These are phyloP conservation scores for Moringa oleifera DNA, from an alignment of 345 rosid genomes.

Conservation along the genomic window DNA sequence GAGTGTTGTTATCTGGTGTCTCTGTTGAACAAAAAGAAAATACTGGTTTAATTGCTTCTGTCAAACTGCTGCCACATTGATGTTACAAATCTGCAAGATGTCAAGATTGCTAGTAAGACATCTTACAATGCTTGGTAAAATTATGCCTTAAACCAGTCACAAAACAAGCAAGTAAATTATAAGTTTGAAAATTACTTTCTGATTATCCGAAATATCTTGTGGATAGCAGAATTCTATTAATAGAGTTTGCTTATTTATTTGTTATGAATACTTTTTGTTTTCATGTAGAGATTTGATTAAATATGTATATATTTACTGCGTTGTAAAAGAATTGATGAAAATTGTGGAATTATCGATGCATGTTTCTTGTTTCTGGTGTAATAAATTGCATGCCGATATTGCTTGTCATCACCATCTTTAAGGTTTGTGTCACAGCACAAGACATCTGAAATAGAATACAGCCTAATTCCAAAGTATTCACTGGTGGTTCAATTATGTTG, in stretches of 20 bases:
- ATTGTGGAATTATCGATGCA: too few species aligned
- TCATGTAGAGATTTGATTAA: too few species aligned
- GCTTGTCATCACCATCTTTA: too few species aligned
- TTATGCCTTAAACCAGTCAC: neutral
- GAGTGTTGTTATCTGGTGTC: constrained; percentile 1
- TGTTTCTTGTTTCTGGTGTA: too few species aligned
- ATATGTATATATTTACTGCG: neutral
- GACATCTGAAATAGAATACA: too few species aligned
- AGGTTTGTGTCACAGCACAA: too few species aligned
- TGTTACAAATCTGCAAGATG: neutral
- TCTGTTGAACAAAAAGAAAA: neutral
- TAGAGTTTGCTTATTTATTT: neutral
- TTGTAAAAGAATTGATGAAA: too few species aligned
- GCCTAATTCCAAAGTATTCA: too few species aligned
- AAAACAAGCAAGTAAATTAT: neutral
- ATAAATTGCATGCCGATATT: too few species aligned
- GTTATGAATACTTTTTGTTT: neutral
- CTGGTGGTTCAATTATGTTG: too few species aligned
- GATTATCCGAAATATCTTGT: neutral
- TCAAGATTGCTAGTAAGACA: neutral
- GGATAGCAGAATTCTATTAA: neutral
- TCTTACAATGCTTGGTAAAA: neutral
- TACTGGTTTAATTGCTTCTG: neutral
- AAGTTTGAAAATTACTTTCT: constrained; percentile 1
- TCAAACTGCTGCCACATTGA: neutral